These are phyloP conservation scores for Fraxinus americana DNA, from an alignment of 257 asterid genomes.

Conservation along the genomic window DNA sequence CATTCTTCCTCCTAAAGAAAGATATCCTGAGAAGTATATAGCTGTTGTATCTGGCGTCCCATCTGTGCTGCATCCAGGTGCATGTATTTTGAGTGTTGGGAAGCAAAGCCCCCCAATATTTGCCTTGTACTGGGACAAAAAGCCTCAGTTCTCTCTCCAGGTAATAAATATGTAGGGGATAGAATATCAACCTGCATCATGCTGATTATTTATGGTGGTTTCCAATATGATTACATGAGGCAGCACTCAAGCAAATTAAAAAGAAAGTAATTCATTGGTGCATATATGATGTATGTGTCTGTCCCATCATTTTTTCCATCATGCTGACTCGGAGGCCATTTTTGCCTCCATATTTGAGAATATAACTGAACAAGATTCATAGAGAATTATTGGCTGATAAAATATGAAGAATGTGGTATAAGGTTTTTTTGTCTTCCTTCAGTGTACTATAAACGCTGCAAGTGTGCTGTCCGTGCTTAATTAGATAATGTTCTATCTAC, in stretches of 20 bases:
- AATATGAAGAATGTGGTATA: neutral
- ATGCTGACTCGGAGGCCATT: neutral
- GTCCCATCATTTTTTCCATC: neutral
- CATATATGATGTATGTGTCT: neutral
- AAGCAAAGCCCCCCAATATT: conserved; percentile 85
- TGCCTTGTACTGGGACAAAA: conserved; percentile 89
- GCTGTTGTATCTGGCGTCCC: conserved; percentile 83
- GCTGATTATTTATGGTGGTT: conserved; percentile 18
- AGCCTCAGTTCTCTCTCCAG: conserved; percentile 93
- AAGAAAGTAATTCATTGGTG: conserved; percentile 5
- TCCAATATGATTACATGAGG: neutral
- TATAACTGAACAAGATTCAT: conserved; percentile 11
- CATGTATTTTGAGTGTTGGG: conserved; percentile 86
- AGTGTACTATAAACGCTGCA: neutral
- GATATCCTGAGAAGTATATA: conserved; percentile 88
- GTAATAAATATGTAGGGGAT: conserved; percentile 42
- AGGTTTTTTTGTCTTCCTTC: neutral
- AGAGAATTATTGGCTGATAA: neutral
- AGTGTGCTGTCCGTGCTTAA: no score
- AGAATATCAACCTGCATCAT: neutral
- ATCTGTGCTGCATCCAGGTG: conserved; percentile 89
- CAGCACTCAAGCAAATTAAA: neutral
- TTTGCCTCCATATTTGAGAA: neutral
- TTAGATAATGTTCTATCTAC: neutral
- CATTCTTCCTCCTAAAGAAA: conserved; percentile 85